Evolutionary conservation across 306 rosid genomes (phyloP).

Genomic region (Gastrolobium villosum): DNA sequence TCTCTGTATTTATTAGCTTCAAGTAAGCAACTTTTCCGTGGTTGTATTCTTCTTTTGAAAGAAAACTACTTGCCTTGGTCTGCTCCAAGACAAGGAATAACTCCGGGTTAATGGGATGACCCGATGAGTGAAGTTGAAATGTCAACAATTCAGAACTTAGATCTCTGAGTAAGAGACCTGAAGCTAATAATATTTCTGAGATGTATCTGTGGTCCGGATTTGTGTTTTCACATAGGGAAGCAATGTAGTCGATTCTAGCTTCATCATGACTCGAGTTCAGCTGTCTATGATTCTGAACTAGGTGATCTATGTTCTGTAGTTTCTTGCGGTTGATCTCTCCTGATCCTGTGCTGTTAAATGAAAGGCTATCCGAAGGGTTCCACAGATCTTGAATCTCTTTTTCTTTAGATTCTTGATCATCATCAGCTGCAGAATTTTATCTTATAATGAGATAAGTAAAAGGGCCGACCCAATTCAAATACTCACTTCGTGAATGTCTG

Average conservation of each 20-base stretch:
- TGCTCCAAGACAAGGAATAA: constrained; percentile 88
- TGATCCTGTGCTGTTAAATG: constrained; percentile 52
- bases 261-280: constrained; percentile 83
- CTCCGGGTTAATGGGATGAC: constrained; percentile 88
- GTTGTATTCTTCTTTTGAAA: constrained; percentile 62
- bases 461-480: no score
- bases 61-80: constrained; percentile 77
- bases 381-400: constrained; percentile 63
- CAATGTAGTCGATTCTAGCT: constrained; percentile 79
- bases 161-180: constrained; percentile 84
- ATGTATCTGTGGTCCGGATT: constrained; percentile 89
- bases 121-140: constrained; percentile 83
- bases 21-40: constrained; percentile 48
- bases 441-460: constrained; percentile 39
- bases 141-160: constrained; percentile 71
- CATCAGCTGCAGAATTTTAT: constrained; percentile 58
- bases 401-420: constrained; percentile 56
- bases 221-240: constrained; percentile 79
- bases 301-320: constrained; percentile 76
- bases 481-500: no score
- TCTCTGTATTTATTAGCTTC: constrained; percentile 59
- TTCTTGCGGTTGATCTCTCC: constrained; percentile 77
- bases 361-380: constrained; percentile 53
- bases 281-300: constrained; percentile 83
- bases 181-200: constrained; percentile 84